A percentile compares a stretch with the other conserved stretches of the same genome.
These are phyloP conservation scores for Candida montana DNA, from an alignment of 805 yeast species.

Conservation along the genomic window DNA sequence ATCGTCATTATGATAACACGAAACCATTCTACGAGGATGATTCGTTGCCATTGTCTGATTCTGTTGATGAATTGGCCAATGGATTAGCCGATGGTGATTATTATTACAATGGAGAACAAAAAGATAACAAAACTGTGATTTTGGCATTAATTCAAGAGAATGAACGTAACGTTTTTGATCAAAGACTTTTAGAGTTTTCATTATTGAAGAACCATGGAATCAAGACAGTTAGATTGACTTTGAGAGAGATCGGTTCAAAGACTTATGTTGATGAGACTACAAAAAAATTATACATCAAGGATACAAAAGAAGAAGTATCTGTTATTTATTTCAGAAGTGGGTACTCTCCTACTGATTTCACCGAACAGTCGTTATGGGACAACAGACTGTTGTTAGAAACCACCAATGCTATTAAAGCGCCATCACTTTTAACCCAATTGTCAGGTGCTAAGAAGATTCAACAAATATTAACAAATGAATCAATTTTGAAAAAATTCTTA, in stretches of 20 bases:
- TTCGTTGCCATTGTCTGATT: constrained; percentile 62
- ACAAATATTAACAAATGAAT: constrained; percentile 67
- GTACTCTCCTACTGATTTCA: constrained; percentile 79
- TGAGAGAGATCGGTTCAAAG: constrained; percentile 48
- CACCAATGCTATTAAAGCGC: constrained; percentile 83
- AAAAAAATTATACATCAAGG: constrained; percentile 46
- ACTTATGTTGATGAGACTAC: constrained; percentile 34
- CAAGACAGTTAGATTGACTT: constrained; percentile 58
- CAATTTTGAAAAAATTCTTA: constrained; percentile 43
- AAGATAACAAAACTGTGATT: constrained; percentile 43
- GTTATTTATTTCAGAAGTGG: constrained; percentile 90
- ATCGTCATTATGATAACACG: constrained; percentile 47
- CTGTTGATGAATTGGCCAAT: constrained; percentile 53
- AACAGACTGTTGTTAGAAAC: constrained; percentile 69
- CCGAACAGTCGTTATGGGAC: constrained; percentile 63
- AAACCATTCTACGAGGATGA: constrained; percentile 39
- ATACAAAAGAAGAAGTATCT: constrained; percentile 66
- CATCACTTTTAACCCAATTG: constrained; percentile 81
- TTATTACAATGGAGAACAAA: constrained; percentile 39
- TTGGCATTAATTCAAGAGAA: constrained; percentile 77
- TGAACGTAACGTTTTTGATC: constrained; percentile 91
- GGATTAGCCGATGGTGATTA: constrained; percentile 66
- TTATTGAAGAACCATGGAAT: constrained; percentile 53
- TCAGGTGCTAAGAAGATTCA: constrained; percentile 94
- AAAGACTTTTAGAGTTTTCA: constrained; percentile 73